phyloP scores from a whole-genome alignment of 768 basidiomycete species.

The Kwoniella newhampshirensis region DNA sequence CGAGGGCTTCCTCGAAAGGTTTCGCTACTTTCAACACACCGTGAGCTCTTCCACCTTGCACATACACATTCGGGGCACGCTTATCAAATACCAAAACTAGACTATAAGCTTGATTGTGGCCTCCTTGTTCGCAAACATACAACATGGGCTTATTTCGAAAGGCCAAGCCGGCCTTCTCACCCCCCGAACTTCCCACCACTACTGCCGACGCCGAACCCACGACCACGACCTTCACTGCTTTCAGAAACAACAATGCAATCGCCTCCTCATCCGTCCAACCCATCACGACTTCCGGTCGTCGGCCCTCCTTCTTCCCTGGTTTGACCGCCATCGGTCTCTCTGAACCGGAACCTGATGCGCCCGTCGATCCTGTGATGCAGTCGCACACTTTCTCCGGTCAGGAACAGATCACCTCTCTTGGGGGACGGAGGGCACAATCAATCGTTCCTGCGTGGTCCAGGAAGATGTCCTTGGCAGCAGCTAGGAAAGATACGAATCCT shows the following conservation, averaged over 20 bases:
- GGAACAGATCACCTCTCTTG: conserved; percentile 29
- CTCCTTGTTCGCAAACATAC: background rate
- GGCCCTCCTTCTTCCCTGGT: conserved; percentile 22
- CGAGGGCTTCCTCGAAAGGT: too few relatives aligned
- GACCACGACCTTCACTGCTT: background rate
- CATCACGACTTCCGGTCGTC: conserved; percentile 11
- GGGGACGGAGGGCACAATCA: conserved; percentile 23
- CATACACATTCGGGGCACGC: too few relatives aligned
- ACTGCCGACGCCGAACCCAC: too few relatives aligned
- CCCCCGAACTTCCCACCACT: conserved; percentile 31
- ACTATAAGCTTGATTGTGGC: too few relatives aligned
- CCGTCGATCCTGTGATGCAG: conserved; percentile 19
- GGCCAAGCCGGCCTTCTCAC: conserved; percentile 31
- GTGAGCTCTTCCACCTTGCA: too few relatives aligned
- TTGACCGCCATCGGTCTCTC: conserved; percentile 21
- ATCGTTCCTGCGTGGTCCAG: conserved; percentile 32
- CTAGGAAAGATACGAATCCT: conserved; percentile 29
- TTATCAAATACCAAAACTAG: background rate
- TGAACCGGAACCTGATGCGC: conserved; percentile 15
- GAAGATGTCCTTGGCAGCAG: conserved; percentile 28
- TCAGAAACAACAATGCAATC: background rate
- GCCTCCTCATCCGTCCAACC: background rate
- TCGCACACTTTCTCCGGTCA: conserved; percentile 12
- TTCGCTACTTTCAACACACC: too few relatives aligned
- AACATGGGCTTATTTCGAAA: conserved; percentile 29